Conservation (phyloP, 2,329 filamentous ascomycete species). For the Sporothrix dimorphospora region DNA sequence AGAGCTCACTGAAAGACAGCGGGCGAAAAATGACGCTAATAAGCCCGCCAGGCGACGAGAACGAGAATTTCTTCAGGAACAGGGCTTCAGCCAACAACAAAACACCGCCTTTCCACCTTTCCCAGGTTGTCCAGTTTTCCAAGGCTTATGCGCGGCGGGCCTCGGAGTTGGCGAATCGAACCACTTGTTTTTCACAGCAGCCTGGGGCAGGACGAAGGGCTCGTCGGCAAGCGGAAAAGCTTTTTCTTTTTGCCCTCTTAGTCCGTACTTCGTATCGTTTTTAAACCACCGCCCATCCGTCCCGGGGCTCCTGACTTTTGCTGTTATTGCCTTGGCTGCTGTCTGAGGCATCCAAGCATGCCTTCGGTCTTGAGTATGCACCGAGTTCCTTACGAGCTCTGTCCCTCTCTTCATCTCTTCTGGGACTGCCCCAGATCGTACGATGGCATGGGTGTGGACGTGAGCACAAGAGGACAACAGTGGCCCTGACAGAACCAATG, state of each 20-base stretch:
- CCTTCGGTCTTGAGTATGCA: constrained; percentile 4
- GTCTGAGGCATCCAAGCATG: background rate
- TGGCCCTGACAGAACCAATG: background rate
- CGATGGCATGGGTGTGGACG: background rate
- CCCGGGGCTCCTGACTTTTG: no score
- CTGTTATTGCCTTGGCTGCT: background rate
- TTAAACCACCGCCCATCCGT: background rate
- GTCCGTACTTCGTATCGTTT: background rate
- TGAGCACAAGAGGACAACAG: background rate
- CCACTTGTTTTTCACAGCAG: constrained; percentile 24
- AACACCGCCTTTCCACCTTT: constrained; percentile 11
- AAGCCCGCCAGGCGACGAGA: background rate
- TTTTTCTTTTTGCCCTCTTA: background rate
- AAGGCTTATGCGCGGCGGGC: constrained; percentile 2
- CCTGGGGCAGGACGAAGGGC: background rate
- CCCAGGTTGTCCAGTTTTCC: background rate
- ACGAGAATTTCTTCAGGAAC: background rate
- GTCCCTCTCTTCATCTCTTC: no score
- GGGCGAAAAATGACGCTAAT: constrained; percentile 1
- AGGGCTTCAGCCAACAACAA: background rate
- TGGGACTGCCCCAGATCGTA: background rate
- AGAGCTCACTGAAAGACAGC: constrained; percentile 10
- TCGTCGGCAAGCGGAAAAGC: constrained; percentile 1
- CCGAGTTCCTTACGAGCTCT: background rate
- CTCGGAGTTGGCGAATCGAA: constrained; percentile 32